Evolutionary conservation across 371 early-diverging fungal genomes (phyloP), one percentile per base, ranked within the genome.

Genomic region (Mortierella sp.): DNA sequence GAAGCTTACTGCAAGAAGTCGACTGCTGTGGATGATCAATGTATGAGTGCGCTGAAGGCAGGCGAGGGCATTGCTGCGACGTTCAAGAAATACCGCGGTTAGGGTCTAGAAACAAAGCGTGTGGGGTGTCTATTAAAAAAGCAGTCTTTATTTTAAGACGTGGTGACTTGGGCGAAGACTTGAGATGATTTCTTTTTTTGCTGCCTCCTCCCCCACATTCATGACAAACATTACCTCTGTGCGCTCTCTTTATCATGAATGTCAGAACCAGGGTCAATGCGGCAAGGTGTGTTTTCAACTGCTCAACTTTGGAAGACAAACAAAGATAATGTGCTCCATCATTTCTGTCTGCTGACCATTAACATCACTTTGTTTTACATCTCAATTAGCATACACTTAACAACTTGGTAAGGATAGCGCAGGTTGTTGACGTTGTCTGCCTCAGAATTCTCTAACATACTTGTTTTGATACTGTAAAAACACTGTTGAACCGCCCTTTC

Each of bases 1-100:
- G 83, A 87, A 41, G 64, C 56, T 4, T 81, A 81, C 32, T 90
- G 90, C 42, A 78, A 76, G 42, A 81, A 82, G 47, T 75, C 87
- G 47, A 82, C 81, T 0, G 85, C 78, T 3, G 83, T 89, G 50
- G 95, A 94, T 68, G 84, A 83, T 14, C 80, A 82, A 54, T 92
- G 93, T 62, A 90, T 90, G 90, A 67, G 81, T 37, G 93, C 89
- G n/a, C 59, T 93, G 34, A 59, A 82, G 51, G 53, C 83, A 32
- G 93, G 93, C 15, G 60, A 79, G 37, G 64, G 86, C 26, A 83
- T 94, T 39, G 80, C 82, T 30, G 89, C 86, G 46, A 87, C 94
- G 6, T 91, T 93, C 82, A 83, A 82, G 46, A 87, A 88, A 63
- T 88, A 87, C 67, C 81, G 93, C 19, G 80, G 80, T 49, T 79